A percentile compares a stretch with the other conserved stretches of the same genome.
These are phyloP conservation scores for Rhodotorula sp. DNA, from an alignment of 1,284 basidiomycete species.

Conservation along the genomic window DNA sequence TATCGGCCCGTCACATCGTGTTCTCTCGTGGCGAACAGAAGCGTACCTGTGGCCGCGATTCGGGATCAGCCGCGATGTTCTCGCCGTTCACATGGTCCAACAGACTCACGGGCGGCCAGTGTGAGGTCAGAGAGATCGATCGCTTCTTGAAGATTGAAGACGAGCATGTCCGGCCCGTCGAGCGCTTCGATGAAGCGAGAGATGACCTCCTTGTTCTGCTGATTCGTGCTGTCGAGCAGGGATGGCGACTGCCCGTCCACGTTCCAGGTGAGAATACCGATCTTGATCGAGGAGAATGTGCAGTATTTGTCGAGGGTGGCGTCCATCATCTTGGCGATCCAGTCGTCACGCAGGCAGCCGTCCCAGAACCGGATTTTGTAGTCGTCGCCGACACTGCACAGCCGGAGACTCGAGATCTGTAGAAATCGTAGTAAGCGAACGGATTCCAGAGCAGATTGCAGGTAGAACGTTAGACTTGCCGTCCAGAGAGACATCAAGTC, in stretches of 20 bases:
- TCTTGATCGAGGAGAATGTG: constrained; percentile 69
- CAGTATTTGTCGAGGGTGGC: constrained; percentile 58
- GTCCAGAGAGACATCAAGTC: constrained; percentile 71
- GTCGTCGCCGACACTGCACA: constrained; percentile 75
- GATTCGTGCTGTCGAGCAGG: constrained; percentile 59
- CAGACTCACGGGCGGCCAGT: constrained; percentile 70
- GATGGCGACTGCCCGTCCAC: constrained; percentile 82
- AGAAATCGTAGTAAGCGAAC: neutral
- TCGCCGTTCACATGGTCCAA: neutral
- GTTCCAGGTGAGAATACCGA: constrained; percentile 91
- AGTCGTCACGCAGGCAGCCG: constrained; percentile 63
- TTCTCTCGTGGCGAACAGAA: constrained; percentile 71
- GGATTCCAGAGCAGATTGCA: no score
- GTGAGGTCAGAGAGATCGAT: constrained; percentile 90
- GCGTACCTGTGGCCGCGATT: constrained; percentile 58
- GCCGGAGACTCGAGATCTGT: constrained; percentile 58
- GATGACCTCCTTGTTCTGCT: constrained; percentile 70
- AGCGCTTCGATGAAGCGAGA: constrained; percentile 66
- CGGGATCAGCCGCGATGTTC: neutral
- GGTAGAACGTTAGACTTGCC: constrained; percentile 48
- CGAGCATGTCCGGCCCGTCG: constrained; percentile 79
- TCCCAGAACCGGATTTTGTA: constrained; percentile 74
- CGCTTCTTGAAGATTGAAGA: constrained; percentile 89
- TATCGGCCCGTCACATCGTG: constrained; percentile 76
- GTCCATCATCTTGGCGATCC: constrained; percentile 48